Conservation (phyloP, 371 early-diverging fungal genomes). For the Nematocida ausubeli region DNA sequence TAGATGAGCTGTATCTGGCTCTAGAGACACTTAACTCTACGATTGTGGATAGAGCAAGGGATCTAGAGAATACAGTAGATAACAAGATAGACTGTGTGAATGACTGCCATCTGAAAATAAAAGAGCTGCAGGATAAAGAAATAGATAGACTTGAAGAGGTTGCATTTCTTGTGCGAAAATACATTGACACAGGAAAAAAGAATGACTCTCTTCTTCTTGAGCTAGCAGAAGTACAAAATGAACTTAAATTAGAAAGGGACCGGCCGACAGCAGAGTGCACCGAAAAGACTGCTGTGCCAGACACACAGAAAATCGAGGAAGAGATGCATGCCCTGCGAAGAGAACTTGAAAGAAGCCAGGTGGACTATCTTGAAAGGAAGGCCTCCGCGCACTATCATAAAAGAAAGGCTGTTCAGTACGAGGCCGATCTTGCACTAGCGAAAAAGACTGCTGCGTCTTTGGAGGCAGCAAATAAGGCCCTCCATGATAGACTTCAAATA, state of each 20-base stretch:
- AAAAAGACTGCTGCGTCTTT: conserved; percentile 30
- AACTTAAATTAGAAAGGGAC: neutral
- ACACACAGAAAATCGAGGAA: neutral
- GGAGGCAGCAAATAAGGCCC: conserved; percentile 2
- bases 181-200: conserved; percentile 41
- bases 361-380: conserved; percentile 48
- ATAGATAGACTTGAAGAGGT: conserved; percentile 54
- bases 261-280: neutral
- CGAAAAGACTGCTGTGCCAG: neutral
- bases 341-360: conserved; percentile 25
- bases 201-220: conserved; percentile 34
- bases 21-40: conserved; percentile 34
- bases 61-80: conserved; percentile 39
- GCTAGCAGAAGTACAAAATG: conserved; percentile 25
- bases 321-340: neutral
- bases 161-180: conserved; percentile 45
- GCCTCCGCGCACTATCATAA: conserved; percentile 51
- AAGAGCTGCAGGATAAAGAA: conserved; percentile 49
- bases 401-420: conserved; percentile 45
- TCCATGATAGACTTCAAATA: conserved; percentile 11
- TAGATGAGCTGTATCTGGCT: conserved; percentile 40
- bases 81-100: neutral
- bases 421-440: conserved; percentile 28
- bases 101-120: conserved; percentile 28
- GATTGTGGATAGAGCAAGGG: conserved; percentile 33